Evolutionary conservation across 768 basidiomycete genomes (phyloP).

Genomic region (Termitomyces heimii): DNA sequence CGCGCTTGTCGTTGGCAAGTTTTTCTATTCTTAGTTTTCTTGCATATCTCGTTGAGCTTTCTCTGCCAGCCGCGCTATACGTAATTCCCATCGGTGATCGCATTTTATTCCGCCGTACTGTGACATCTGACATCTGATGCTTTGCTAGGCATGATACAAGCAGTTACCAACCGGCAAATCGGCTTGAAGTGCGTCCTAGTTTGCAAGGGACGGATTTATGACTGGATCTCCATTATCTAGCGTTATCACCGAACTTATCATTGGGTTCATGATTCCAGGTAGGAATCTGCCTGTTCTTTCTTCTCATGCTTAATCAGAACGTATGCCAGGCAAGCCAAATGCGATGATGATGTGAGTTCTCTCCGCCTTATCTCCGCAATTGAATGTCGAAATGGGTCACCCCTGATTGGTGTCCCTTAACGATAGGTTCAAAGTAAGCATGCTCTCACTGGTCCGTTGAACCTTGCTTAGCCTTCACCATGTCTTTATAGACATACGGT

Average conservation of each 20-base stretch:
- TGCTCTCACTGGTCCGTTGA: background rate
- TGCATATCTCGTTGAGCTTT: background rate
- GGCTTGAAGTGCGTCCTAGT: slow-evolving; percentile 34
- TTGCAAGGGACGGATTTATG: background rate
- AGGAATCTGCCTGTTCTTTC: slow-evolving; percentile 6
- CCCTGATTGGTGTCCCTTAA: background rate
- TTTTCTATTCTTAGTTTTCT: background rate
- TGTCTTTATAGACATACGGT: slow-evolving; percentile 47
- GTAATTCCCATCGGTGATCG: slow-evolving; percentile 63
- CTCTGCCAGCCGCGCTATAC: slow-evolving; percentile 41
- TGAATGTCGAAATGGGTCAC: background rate
- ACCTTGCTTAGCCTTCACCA: slow-evolving; percentile 8
- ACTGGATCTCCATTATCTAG: slow-evolving; percentile 19
- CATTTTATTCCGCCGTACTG: background rate
- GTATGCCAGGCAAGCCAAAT: slow-evolving; percentile 53
- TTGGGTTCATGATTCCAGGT: slow-evolving; percentile 50
- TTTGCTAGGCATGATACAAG: slow-evolving; percentile 57
- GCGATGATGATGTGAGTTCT: slow-evolving; percentile 64
- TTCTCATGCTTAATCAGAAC: slow-evolving; percentile 12
- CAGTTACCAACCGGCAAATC: slow-evolving; percentile 76
- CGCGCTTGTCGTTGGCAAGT: slow-evolving; percentile 39
- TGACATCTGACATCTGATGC: background rate
- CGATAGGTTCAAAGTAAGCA: slow-evolving; percentile 31
- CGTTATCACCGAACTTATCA: slow-evolving; percentile 71
- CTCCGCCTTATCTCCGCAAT: background rate